Percentiles rank a stretch among this genome's conserved stretches.
These are phyloP conservation scores for Trypanosoma congolense DNA, from an alignment of 208 protist species.

Conservation along the genomic window DNA sequence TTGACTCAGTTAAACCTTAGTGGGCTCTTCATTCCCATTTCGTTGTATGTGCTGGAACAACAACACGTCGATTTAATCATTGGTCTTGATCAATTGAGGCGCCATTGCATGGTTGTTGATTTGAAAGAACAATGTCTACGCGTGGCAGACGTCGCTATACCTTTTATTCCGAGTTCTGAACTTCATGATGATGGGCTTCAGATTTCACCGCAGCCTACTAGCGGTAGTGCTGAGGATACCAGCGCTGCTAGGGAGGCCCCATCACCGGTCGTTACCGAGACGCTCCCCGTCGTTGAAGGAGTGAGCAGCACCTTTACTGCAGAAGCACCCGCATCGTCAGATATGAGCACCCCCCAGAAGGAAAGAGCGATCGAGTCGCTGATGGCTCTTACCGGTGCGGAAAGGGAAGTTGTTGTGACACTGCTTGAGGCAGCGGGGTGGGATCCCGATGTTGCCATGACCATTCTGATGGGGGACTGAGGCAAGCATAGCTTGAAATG, in stretches of 20 bases:
- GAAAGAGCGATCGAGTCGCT: slow-evolving; percentile 16
- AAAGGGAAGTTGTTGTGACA: slow-evolving; percentile 15
- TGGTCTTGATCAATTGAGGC: slow-evolving; percentile 92
- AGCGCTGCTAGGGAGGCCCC: background rate
- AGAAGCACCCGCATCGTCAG: too few relatives aligned
- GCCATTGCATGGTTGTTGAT: slow-evolving; percentile 79
- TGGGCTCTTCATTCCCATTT: slow-evolving; percentile 64
- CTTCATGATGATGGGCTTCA: slow-evolving; percentile 23
- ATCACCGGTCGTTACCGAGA: background rate
- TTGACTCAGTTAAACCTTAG: slow-evolving; percentile 74
- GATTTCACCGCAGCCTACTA: background rate
- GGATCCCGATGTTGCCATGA: slow-evolving; percentile 39
- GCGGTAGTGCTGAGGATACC: background rate
- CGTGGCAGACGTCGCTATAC: slow-evolving; percentile 34
- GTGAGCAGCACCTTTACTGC: too few relatives aligned
- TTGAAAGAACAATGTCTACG: slow-evolving; percentile 47
- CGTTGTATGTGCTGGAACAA: slow-evolving; percentile 88
- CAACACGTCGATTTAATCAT: slow-evolving; percentile 90
- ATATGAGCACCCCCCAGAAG: background rate
- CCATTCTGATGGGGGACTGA: slow-evolving; percentile 21
- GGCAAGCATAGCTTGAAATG: background rate
- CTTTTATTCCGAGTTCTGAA: slow-evolving; percentile 61
- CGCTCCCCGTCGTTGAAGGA: too few relatives aligned
- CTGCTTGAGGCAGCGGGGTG: slow-evolving; percentile 51
- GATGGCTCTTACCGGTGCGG: slow-evolving; percentile 36